Percentiles rank a stretch among this genome's conserved stretches.
Evolutionary conservation across 306 rosid species (phyloP).

Genomic region (Purshia tridentata): DNA sequence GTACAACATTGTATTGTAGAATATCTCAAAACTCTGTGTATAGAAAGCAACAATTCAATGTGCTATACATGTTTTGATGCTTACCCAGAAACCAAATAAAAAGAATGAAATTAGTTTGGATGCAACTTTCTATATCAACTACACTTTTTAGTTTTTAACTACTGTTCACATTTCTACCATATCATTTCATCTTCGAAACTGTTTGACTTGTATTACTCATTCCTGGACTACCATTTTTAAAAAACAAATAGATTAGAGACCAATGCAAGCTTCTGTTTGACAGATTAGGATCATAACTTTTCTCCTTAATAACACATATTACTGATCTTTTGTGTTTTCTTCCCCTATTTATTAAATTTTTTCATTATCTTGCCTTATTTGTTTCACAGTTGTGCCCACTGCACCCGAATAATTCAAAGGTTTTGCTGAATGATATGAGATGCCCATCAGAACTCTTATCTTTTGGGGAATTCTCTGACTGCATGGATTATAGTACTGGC

Average conservation of each 20-base stretch:
- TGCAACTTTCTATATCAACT: too few species aligned
- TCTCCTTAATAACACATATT: neutral
- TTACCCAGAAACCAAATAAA: neutral
- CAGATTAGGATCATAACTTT: neutral
- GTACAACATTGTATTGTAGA: too few species aligned
- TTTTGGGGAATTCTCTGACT: conserved; percentile 15
- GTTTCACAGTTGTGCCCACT: conserved; percentile 6
- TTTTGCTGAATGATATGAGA: conserved; percentile 17
- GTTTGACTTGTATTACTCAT: too few species aligned
- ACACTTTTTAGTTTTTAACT: too few species aligned
- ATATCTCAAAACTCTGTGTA: too few species aligned
- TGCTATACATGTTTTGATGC: too few species aligned
- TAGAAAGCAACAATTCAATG: too few species aligned
- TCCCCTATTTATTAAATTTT: neutral
- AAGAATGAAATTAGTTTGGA: neutral
- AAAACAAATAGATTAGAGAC: too few species aligned
- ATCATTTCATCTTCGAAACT: too few species aligned
- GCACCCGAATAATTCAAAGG: conserved; percentile 16
- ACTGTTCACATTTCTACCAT: too few species aligned
- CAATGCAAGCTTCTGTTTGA: neutral
- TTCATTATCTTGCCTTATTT: neutral
- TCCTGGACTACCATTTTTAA: too few species aligned
- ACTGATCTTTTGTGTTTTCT: neutral
- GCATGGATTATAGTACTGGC: conserved; percentile 9
- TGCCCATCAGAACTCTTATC: conserved; percentile 19